Base-by-base conservation (phyloP, 768 basidiomycete genomes). In the Jaapia argillacea region DNA sequence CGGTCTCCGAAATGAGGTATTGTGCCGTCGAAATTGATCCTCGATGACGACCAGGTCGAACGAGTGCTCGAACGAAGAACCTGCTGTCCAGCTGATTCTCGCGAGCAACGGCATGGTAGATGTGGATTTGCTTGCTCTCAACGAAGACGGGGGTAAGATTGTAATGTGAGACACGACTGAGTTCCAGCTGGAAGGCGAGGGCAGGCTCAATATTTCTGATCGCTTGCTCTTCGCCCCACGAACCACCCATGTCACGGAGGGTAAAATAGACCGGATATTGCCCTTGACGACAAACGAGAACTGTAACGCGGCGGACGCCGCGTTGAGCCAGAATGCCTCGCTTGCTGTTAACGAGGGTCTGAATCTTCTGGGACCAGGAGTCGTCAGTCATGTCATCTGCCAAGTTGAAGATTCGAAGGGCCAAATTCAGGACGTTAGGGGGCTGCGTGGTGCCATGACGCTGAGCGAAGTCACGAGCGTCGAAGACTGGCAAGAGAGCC, bases 131-230 rank as follows among this genome's bases (percentile, higher is more conserved):
- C 59, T 94, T 86, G 65, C 89, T 86, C 65, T 98, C 92, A 38
- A 91, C 90, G 58, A 93, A 92, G 67, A 83, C 81, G n/a, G 96
- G 94, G 31, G 79, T 86, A 59, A 99, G 75, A 60, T 93, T 91
- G 70, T 97, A 98, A 71, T 93, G 87, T 13, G 92, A 94, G 44
- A 99, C 75, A 37, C 96, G 90, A 62, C 85, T 87, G 47, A 99
- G 81, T 60, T 99, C 96, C 41, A 99, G 74, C 65, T 98, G 96
- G 78, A 89, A 97, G 24, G 96, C 96, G 33, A 98, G 72, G 21
- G 96, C 96, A 18, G 96, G 96, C 60, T 99, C 96, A 47, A 96
- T 92, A 67, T 98, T 96, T 60, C 96, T 85, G 60, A 99, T 94
- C 12, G 92, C 84, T 59, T 90, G 79, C 60, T 98, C 90, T 71